phyloP scores from a whole-genome alignment of 495 filamentous ascomycete species.

The Cercophora samala region DNA sequence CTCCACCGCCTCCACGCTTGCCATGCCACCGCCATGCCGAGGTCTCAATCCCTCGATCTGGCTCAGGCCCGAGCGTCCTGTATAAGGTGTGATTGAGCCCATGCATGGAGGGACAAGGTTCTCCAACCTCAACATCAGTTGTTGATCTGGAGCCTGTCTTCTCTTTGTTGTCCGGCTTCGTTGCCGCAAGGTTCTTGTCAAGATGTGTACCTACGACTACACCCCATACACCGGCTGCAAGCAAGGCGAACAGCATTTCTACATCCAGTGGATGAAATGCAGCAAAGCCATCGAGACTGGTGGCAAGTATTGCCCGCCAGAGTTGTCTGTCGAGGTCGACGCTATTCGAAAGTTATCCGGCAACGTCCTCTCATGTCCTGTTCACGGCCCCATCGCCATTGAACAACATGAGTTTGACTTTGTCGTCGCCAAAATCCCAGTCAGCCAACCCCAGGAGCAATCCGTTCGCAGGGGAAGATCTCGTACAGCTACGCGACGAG shows the following conservation, averaged over 20 bases:
- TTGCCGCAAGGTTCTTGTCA: slow-evolving; percentile 14
- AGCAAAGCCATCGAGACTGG: slow-evolving; percentile 23
- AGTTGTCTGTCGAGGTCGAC: slow-evolving; percentile 23
- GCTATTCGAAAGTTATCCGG: slow-evolving; percentile 27
- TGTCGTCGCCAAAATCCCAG: background rate
- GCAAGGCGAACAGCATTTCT: slow-evolving; percentile 29
- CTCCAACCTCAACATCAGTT: background rate
- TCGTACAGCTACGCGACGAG: background rate
- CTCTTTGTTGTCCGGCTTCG: slow-evolving; percentile 7
- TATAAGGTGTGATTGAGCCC: background rate
- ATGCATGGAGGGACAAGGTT: background rate
- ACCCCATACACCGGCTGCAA: slow-evolving; percentile 31
- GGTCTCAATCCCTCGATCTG: background rate
- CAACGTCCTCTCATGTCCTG: slow-evolving; percentile 29
- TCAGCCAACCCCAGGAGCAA: background rate
- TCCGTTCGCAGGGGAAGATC: background rate
- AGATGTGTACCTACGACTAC: slow-evolving; percentile 35
- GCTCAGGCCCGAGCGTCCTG: background rate
- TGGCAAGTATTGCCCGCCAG: slow-evolving; percentile 26
- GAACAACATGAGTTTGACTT: slow-evolving; percentile 27
- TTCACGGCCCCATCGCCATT: slow-evolving; percentile 31
- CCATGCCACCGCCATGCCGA: slow-evolving; percentile 1
- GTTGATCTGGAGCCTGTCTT: background rate
- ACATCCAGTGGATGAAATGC: slow-evolving; percentile 37
- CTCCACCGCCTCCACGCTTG: slow-evolving; percentile 1